Evolutionary conservation across 345 rosid species (phyloP), one percentile per base, ranked within the genome.

Genomic region (Citrus trifoliata): DNA sequence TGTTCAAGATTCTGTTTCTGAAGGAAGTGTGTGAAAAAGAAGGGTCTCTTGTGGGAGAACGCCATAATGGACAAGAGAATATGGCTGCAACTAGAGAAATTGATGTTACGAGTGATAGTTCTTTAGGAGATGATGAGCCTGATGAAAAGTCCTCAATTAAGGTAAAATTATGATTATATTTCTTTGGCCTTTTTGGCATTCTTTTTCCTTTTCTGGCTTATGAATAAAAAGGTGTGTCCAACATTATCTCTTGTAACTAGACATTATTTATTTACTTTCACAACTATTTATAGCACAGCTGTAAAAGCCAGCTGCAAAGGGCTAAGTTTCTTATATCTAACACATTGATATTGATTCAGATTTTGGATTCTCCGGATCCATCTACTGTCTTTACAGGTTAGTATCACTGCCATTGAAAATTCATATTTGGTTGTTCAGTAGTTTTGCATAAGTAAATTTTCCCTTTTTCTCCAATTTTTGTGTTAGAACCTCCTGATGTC

Each of bases 401-500:
- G 91, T 83, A 51, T 58, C 73, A 72, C 40, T 76, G 33, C 38
- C 33, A 25, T 40, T n/a, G 59, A 48, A 61, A 51, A 53, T 68
- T 18, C 58, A 63, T 61, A 68, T 24, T 85, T 68, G 25, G 67
- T 18, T 58, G 10, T 19, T 51, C 18, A 51, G 56, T 51, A 51
- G 4, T 51, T 48, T 7, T 51, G 22, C 18, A 4, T 21, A 70
- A 27, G n/a, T n/a, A n/a, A n/a, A n/a, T n/a, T n/a, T n/a, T n/a
- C n/a, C n/a, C n/a, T n/a, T n/a, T n/a, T n/a, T n/a, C n/a, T n/a
- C n/a, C n/a, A n/a, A n/a, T n/a, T n/a, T n/a, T n/a, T 33, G 68
- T 74, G 19, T 78, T 13, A 91, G 95, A 88, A 80, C 90, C 93
- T 86, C 91, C 91, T 67, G 84, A 88, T 70, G 78, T 87, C 25